Conservation (phyloP, 441 rosid species). For the Gossypium schwendimanii region DNA sequence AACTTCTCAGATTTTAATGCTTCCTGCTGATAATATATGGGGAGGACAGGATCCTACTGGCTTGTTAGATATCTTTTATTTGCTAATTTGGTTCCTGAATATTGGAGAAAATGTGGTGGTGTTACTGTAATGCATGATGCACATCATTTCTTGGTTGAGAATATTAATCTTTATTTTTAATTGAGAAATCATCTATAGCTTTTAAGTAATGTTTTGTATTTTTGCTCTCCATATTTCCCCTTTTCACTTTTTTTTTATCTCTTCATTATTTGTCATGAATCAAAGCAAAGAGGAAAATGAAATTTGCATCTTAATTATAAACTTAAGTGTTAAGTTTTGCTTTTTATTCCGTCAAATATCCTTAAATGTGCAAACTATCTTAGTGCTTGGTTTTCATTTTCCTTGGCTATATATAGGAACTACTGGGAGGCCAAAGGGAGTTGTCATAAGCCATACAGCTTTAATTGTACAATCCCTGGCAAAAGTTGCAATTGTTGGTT, state of each 20-base stretch:
- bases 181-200: neutral
- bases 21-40: neutral
- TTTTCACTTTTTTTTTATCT: neutral
- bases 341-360: neutral
- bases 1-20: neutral
- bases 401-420: conserved; percentile 44
- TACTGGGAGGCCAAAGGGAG: conserved; percentile 87
- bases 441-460: conserved; percentile 66
- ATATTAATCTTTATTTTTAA: neutral
- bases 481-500: conserved; percentile 70
- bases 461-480: conserved; percentile 74
- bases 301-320: neutral
- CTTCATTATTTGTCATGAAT: neutral
- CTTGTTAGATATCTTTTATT: neutral
- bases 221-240: neutral
- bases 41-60: neutral
- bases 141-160: neutral
- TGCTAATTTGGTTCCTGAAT: neutral
- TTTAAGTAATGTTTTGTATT: neutral
- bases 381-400: neutral
- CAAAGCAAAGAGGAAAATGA: neutral
- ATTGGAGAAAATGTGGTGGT: neutral
- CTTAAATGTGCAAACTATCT: neutral
- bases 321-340: neutral
- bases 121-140: neutral